These are phyloP conservation scores for Aspergillus sp. DNA, from an alignment of 2,329 filamentous ascomycete genomes.

Conservation along the genomic window DNA sequence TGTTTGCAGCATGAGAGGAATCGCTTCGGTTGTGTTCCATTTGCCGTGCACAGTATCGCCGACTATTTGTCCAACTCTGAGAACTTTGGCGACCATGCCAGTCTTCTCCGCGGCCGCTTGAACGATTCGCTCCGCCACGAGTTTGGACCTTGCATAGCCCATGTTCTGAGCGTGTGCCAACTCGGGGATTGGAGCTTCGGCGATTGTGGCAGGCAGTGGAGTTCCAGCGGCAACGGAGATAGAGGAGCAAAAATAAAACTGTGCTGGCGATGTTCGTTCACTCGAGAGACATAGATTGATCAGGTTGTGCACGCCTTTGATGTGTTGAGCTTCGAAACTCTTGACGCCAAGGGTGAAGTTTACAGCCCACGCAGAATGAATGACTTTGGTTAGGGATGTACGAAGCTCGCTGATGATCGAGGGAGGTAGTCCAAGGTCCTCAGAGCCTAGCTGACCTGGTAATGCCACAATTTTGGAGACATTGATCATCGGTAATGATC, in stretches of 20 bases:
- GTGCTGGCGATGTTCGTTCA: constrained; percentile 35
- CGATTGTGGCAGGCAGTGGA: constrained; percentile 34
- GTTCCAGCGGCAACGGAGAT: constrained; percentile 50
- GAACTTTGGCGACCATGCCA: constrained; percentile 34
- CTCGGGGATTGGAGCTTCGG: constrained; percentile 41
- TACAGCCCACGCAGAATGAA: constrained; percentile 69
- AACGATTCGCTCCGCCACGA: constrained; percentile 44
- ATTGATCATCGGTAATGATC: constrained; percentile 13
- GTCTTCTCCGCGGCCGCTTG: constrained; percentile 33
- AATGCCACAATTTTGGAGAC: constrained; percentile 15
- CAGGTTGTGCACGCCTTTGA: constrained; percentile 54
- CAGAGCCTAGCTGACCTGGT: constrained; percentile 9
- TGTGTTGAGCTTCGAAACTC: constrained; percentile 61
- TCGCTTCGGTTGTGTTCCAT: constrained; percentile 39
- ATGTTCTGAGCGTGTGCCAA: constrained; percentile 45
- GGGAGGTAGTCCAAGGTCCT: constrained; percentile 6
- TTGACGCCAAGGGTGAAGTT: constrained; percentile 64
- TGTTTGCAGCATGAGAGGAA: constrained; percentile 57
- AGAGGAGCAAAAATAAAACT: constrained; percentile 58
- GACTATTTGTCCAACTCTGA: constrained; percentile 36
- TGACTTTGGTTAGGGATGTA: constrained; percentile 54
- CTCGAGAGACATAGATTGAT: constrained; percentile 47
- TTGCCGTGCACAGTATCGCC: constrained; percentile 31
- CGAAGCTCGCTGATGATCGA: constrained; percentile 41
- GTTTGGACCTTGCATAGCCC: constrained; percentile 50